phyloP scores from a whole-genome alignment of 2,329 filamentous ascomycete species.

The Stemphylium beticola region DNA sequence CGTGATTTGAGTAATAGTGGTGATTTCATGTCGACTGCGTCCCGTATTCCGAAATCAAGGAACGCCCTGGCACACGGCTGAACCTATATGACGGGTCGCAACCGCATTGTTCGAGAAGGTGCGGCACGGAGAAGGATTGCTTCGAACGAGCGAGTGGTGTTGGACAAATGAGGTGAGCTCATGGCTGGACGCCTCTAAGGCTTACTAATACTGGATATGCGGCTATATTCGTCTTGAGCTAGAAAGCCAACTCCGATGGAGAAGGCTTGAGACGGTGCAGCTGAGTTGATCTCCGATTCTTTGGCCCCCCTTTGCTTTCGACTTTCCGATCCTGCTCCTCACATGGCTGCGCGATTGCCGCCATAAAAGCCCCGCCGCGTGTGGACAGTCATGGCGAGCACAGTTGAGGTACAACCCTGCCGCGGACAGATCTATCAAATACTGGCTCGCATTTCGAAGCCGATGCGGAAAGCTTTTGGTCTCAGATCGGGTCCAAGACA shows the following conservation, averaged over 20 bases:
- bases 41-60: conserved; percentile 3
- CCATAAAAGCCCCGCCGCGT: neutral
- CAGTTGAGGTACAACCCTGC: neutral
- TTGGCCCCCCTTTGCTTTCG: neutral
- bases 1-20: neutral
- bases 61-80: conserved; percentile 11
- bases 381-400: neutral
- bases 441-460: neutral
- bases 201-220: neutral
- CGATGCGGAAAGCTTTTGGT: neutral
- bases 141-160: neutral
- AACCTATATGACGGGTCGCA: conserved; percentile 8
- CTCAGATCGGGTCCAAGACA: neutral
- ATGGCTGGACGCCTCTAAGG: neutral
- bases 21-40: neutral
- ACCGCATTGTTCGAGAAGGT: conserved; percentile 5
- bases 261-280: neutral
- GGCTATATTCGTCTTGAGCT: neutral
- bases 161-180: neutral
- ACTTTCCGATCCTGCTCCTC: neutral
- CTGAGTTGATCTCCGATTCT: neutral
- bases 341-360: neutral
- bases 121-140: conserved; percentile 4
- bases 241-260: neutral
- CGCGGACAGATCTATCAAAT: neutral